Conservation (phyloP, 1,284 basidiomycete species). For the Acaromyces ingoldii region DNA sequence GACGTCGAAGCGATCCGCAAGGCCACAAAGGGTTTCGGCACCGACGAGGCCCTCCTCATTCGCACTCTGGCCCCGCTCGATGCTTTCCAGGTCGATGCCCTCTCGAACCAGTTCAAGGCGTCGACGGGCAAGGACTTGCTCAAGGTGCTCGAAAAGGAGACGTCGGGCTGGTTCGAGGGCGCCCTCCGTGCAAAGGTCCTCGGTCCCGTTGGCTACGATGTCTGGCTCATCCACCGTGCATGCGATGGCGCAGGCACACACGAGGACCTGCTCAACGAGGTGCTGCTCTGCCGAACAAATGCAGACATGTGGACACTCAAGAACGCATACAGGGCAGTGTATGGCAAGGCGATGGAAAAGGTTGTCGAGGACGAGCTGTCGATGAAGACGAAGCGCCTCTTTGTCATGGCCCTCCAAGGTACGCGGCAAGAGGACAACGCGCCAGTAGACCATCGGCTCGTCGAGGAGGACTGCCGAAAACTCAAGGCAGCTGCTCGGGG, state of each 20-base stretch:
- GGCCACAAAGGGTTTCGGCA: constrained; percentile 49
- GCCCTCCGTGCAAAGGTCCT: constrained; percentile 35
- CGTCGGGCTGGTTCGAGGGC: constrained; percentile 44
- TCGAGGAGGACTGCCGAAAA: constrained; percentile 26
- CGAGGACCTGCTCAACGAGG: constrained; percentile 47
- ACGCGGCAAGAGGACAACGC: constrained; percentile 34
- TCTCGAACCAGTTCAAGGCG: constrained; percentile 39
- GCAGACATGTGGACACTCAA: constrained; percentile 45
- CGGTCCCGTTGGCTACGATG: constrained; percentile 46
- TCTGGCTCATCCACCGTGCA: constrained; percentile 43
- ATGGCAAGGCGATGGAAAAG: constrained; percentile 39
- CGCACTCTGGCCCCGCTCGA: constrained; percentile 35
- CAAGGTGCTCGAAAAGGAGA: constrained; percentile 44
- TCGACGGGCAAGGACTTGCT: constrained; percentile 44
- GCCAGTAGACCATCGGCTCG: constrained; percentile 23
- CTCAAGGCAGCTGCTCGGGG: constrained; percentile 24
- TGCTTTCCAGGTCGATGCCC: constrained; percentile 40
- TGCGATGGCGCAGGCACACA: constrained; percentile 47
- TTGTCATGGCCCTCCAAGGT: constrained; percentile 44
- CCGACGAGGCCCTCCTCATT: constrained; percentile 38
- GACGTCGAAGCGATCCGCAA: constrained; percentile 46
- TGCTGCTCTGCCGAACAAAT: constrained; percentile 43
- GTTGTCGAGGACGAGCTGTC: constrained; percentile 48
- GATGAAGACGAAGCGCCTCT: constrained; percentile 48
- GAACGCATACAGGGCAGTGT: constrained; percentile 37